A percentile compares a stretch with the other conserved stretches of the same genome.
Conservation (phyloP, 2,329 filamentous ascomycete genomes). For the Blastomyces silverae region DNA sequence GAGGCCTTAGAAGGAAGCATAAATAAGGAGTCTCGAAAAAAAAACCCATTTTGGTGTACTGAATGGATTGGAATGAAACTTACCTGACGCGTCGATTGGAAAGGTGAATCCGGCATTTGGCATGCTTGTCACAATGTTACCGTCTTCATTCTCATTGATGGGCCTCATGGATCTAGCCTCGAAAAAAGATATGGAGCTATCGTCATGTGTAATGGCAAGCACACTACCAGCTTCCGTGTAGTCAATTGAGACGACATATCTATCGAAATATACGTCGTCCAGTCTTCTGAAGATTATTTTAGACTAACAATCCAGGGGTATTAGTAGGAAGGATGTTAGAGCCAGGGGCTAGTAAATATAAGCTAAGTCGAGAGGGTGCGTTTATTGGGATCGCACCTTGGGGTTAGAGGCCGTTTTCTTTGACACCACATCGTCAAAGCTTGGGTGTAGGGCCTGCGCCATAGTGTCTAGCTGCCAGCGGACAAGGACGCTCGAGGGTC, state of each 20-base stretch:
- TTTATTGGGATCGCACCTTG: slow-evolving; percentile 27
- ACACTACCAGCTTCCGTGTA: slow-evolving; percentile 64
- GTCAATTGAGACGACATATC: slow-evolving; percentile 62
- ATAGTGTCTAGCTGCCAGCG: slow-evolving; percentile 71
- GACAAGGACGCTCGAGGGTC: slow-evolving; percentile 66
- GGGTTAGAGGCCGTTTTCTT: slow-evolving; percentile 52
- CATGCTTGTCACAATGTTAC: slow-evolving; percentile 60
- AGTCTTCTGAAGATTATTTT: slow-evolving; percentile 55
- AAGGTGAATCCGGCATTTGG: slow-evolving; percentile 74
- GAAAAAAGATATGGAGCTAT: slow-evolving; percentile 73
- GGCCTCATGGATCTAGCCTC: slow-evolving; percentile 67
- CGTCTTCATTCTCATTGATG: slow-evolving; percentile 57
- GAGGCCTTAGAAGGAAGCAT: slow-evolving; percentile 26
- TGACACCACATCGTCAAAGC: slow-evolving; percentile 67
- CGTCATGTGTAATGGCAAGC: slow-evolving; percentile 66
- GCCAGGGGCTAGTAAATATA: not conserved
- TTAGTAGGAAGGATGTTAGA: slow-evolving; percentile 15
- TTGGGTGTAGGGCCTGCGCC: slow-evolving; percentile 61
- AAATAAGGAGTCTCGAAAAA: not conserved
- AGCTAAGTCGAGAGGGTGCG: slow-evolving; percentile 20
- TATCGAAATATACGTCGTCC: slow-evolving; percentile 62
- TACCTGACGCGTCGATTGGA: slow-evolving; percentile 58
- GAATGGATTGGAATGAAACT: not conserved
- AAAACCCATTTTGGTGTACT: not conserved
- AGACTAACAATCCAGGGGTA: slow-evolving; percentile 31